Conservation (phyloP, 805 yeast genomes). For the Ogataea philodendri region DNA sequence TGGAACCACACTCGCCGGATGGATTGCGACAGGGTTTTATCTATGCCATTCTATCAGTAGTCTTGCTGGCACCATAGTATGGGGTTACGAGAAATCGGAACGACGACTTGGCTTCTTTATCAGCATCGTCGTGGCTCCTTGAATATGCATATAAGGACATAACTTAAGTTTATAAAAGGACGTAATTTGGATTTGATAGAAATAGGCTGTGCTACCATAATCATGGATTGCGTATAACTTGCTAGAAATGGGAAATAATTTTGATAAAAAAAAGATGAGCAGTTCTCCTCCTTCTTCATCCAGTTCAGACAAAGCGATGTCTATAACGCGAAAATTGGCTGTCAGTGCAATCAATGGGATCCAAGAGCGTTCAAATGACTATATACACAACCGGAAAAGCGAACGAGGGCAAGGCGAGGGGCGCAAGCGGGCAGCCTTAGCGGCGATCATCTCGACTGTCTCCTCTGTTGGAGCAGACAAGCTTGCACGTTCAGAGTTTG, state of each 20-base stretch:
- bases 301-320: constrained; percentile 12
- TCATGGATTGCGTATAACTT: no score
- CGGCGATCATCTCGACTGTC: constrained; percentile 45
- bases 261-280: constrained; percentile 1
- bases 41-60: constrained; percentile 29
- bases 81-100: no score
- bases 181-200: no score
- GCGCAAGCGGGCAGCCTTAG: constrained; percentile 34
- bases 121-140: no score
- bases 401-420: constrained; percentile 17
- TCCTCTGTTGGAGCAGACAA: constrained; percentile 45
- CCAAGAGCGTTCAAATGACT: constrained; percentile 25
- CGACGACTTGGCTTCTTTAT: no score
- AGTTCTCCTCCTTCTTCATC: constrained; percentile 14
- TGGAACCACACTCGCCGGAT: constrained; percentile 38
- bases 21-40: constrained; percentile 29
- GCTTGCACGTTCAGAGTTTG: constrained; percentile 19
- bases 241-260: constrained; percentile 3
- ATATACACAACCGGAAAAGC: constrained; percentile 13
- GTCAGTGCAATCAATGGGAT: constrained; percentile 23
- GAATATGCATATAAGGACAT: no score
- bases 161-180: no score
- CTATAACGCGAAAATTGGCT: constrained; percentile 21
- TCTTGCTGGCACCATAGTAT: no score
- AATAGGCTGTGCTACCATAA: no score